Percentiles rank a stretch among this genome's conserved stretches.
These are phyloP conservation scores for Trametes polyzona DNA, from an alignment of 1,284 basidiomycete genomes.

Conservation along the genomic window DNA sequence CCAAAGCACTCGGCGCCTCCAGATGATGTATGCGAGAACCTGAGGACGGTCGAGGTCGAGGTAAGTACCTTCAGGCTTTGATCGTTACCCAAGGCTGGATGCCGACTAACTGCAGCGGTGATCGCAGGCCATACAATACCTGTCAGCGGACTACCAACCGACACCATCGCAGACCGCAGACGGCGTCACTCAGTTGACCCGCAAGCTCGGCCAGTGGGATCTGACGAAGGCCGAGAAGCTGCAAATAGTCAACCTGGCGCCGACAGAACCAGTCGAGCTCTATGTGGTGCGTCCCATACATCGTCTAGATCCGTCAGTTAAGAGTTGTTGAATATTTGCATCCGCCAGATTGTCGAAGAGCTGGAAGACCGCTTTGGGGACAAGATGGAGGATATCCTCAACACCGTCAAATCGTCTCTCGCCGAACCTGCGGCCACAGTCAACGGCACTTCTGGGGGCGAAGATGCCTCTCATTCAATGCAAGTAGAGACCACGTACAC, in stretches of 20 bases:
- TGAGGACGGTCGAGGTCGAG: constrained; percentile 89
- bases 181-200: constrained; percentile 69
- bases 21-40: constrained; percentile 73
- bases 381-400: constrained; percentile 72
- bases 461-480: neutral
- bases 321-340: neutral
- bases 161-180: constrained; percentile 68
- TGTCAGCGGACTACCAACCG: constrained; percentile 75
- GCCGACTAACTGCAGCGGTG: constrained; percentile 15
- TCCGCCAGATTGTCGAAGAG: constrained; percentile 89
- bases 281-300: constrained; percentile 74
- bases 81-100: constrained; percentile 4
- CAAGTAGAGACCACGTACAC: constrained; percentile 24
- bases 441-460: constrained; percentile 2
- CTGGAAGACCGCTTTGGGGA: constrained; percentile 80
- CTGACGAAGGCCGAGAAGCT: constrained; percentile 92
- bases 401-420: constrained; percentile 59
- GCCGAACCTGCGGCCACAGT: constrained; percentile 19
- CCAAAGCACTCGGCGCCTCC: constrained; percentile 33
- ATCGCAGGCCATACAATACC: constrained; percentile 78
- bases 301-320: neutral
- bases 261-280: constrained; percentile 81
- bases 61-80: constrained; percentile 46
- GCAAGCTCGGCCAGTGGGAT: constrained; percentile 66
- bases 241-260: constrained; percentile 88